Conservation (phyloP, 2,329 filamentous ascomycete species). For the Fusarium nisikadoi region DNA sequence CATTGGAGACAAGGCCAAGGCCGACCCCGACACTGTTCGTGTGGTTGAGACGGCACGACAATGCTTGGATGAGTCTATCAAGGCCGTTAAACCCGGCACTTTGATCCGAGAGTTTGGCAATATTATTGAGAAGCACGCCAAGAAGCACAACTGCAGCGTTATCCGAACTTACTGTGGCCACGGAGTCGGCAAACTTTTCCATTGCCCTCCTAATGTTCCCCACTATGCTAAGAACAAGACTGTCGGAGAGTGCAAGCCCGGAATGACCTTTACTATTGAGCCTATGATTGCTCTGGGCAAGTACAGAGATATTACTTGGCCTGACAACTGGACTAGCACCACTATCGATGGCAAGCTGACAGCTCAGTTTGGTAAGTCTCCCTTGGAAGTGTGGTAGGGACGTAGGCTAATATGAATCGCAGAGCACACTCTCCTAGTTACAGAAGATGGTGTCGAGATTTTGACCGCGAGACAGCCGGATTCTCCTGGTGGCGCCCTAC, state of each 20-base stretch:
- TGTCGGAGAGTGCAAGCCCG: slow-evolving; percentile 90
- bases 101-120: slow-evolving; percentile 94
- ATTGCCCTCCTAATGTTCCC: slow-evolving; percentile 91
- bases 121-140: slow-evolving; percentile 94
- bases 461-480: slow-evolving; percentile 77
- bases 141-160: slow-evolving; percentile 84
- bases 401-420: slow-evolving; percentile 36
- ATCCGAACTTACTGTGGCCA: slow-evolving; percentile 97
- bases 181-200: slow-evolving; percentile 93
- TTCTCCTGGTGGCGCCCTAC: slow-evolving; percentile 79
- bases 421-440: slow-evolving; percentile 87
- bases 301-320: slow-evolving; percentile 94
- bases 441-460: slow-evolving; percentile 83
- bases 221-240: slow-evolving; percentile 99
- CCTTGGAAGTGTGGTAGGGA: too few species aligned
- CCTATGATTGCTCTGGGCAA: slow-evolving; percentile 97
- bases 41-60: slow-evolving; percentile 92
- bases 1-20: slow-evolving; percentile 86
- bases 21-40: slow-evolving; percentile 86
- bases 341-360: slow-evolving; percentile 90
- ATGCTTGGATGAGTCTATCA: slow-evolving; percentile 90
- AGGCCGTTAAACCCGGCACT: slow-evolving; percentile 91
- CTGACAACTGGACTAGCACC: slow-evolving; percentile 97
- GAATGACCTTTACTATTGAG: slow-evolving; percentile 99
- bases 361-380: slow-evolving; percentile 84